phyloP scores from a whole-genome alignment of 345 rosid genomes.

The Chamaenerion angustifolium region DNA sequence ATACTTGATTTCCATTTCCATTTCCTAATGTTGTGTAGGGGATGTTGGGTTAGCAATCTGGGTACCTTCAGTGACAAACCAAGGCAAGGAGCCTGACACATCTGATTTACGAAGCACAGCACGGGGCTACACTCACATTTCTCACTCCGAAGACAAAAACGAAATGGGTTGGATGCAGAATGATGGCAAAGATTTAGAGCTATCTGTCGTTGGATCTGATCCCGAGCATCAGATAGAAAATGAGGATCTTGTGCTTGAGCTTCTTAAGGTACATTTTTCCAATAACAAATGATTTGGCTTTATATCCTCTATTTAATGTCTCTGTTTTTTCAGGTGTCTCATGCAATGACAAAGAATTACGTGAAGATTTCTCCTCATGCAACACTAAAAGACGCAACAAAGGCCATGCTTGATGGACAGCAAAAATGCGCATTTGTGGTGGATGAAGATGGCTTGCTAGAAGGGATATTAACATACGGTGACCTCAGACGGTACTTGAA shows the following conservation, averaged over 20 bases:
- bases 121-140: slow-evolving; percentile 63
- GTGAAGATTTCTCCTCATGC: slow-evolving; percentile 36
- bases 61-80: slow-evolving; percentile 95
- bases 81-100: slow-evolving; percentile 56
- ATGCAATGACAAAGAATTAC: slow-evolving; percentile 71
- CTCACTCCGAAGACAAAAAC: slow-evolving; percentile 36
- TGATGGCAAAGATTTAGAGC: slow-evolving; percentile 48
- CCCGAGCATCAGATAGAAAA: slow-evolving; percentile 35
- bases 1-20: slow-evolving; percentile 2
- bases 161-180: slow-evolving; percentile 29
- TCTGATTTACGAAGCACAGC: slow-evolving; percentile 36
- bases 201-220: slow-evolving; percentile 34
- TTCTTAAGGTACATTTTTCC: slow-evolving; percentile 35
- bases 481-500: slow-evolving; percentile 55
- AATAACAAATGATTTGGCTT: neutral
- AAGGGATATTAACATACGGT: slow-evolving; percentile 71
- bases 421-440: slow-evolving; percentile 64
- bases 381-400: slow-evolving; percentile 67
- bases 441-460: slow-evolving; percentile 57
- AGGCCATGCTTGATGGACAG: slow-evolving; percentile 50
- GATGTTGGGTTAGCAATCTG: slow-evolving; percentile 99
- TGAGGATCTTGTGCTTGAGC: slow-evolving; percentile 63
- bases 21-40: slow-evolving; percentile 37
- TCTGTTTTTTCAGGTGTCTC: slow-evolving; percentile 30
- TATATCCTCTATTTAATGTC: too few relatives aligned